phyloP scores from a whole-genome alignment of 2,329 filamentous ascomycete genomes.

The Cylindrodendrum hubeiense region DNA sequence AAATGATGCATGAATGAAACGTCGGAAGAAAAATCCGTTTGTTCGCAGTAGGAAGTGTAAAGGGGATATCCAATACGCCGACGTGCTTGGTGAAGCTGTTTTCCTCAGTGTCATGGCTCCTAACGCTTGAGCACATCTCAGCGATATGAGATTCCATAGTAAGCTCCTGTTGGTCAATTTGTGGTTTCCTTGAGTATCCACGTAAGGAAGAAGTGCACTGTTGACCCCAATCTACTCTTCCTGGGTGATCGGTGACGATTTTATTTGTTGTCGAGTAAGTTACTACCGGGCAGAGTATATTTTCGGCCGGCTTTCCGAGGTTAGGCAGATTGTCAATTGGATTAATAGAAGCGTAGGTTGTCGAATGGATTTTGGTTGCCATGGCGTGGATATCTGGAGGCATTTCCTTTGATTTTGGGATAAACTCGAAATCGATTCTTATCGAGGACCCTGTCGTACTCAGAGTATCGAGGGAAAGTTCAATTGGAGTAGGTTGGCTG shows the following conservation, averaged over 20 bases:
- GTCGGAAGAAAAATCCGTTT: conserved; percentile 32
- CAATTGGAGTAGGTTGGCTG: conserved; percentile 3
- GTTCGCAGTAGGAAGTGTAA: conserved; percentile 22
- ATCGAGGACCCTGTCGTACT: not conserved
- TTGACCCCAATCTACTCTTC: not conserved
- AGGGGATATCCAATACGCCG: conserved; percentile 7
- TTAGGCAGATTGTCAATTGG: not conserved
- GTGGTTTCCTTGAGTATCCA: not conserved
- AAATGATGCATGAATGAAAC: conserved; percentile 36
- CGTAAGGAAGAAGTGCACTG: not conserved
- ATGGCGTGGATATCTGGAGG: not conserved
- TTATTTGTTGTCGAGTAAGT: conserved; percentile 1
- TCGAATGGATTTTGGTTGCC: not conserved
- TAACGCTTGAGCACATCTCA: not conserved
- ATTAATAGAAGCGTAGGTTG: not conserved
- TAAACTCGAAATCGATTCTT: conserved; percentile 3
- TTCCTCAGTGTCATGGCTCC: conserved; percentile 14
- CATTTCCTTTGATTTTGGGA: not conserved
- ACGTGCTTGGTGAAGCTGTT: conserved; percentile 10
- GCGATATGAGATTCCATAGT: not conserved
- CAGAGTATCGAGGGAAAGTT: not conserved
- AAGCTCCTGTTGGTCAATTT: not conserved
- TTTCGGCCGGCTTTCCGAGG: not conserved
- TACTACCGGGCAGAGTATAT: not conserved
- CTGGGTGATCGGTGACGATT: not conserved